Conservation (phyloP, 1,284 basidiomycete species). For the Irpex sp. region DNA sequence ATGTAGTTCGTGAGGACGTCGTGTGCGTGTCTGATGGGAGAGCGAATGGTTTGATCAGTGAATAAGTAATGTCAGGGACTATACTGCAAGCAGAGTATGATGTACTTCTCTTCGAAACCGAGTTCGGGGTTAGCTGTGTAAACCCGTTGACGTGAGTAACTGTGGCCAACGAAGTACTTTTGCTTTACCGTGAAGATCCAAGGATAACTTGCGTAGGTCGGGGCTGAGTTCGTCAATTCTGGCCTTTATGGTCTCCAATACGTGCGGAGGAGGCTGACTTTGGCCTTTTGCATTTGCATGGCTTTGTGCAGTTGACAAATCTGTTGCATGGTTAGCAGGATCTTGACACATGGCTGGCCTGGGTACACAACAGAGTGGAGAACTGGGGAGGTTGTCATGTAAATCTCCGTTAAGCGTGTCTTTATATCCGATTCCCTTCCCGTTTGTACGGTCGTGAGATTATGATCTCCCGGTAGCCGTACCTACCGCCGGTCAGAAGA, state of each 20-base stretch:
- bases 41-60: not conserved
- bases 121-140: not conserved
- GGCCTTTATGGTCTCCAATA: not conserved
- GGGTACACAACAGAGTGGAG: not conserved
- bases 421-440: not conserved
- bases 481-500: not conserved
- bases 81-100: no score
- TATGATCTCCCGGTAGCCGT: not conserved
- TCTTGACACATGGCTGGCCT: not conserved
- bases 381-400: not conserved
- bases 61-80: not conserved
- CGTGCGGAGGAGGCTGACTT: not conserved
- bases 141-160: not conserved
- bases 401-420: not conserved
- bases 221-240: not conserved
- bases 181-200: not conserved
- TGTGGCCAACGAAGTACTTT: not conserved
- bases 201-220: not conserved
- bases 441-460: not conserved
- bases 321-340: not conserved
- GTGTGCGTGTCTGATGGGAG: slow-evolving; percentile 41
- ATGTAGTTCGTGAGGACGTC: slow-evolving; percentile 55
- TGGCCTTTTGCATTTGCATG: not conserved
- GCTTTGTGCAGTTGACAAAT: not conserved
- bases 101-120: not conserved